Evolutionary conservation across 148 eudicot genomes (phyloP), one percentile per base, ranked within the genome.

Genomic region (Mesembryanthemum crystallinum): DNA sequence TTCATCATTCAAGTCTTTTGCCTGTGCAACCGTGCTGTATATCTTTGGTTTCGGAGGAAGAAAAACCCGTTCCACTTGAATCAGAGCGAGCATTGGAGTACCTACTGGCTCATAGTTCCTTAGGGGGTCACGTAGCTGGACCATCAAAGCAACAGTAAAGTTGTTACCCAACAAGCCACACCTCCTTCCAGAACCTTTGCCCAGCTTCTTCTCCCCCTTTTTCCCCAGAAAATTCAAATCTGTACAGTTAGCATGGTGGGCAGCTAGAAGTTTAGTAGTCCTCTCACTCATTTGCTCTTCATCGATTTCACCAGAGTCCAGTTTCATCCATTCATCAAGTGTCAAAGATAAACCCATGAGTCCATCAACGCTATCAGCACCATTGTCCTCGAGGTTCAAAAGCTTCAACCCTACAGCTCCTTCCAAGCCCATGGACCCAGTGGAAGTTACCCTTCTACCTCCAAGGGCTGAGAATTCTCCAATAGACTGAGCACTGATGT

Each of bases 391-490:
- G 49, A 89, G 71, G 71, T 86, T 89, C 76, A 96, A 77, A 69
- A 96, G 84, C 73, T 96, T 89, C 82, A 96, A 80, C 45, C 99
- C 99, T 73, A 92, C 94, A 69, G 97, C 89, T 73, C 99, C 99
- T 66, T 96, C 94, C 80, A 92, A 80, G 42, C 94, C 96, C 28
- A 88, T 65, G 24, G 88, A 86, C 15, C 78, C 87, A 64, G 79
- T 78, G 32, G 85, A 24, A 71, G 61, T 82, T 13, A 60, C 77
- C 32, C 51, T 82, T 84, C 85, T 89, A 70, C 97, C 88, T 83
- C 86, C 77, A 61, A 86, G 74, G 55, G 89, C 89, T 15, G 96
- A 88, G 49, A 86, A 77, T 74, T 88, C 89, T 45, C 89, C 87
- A 30, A 87, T 76, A 43, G 88, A 70, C 43, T 89, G 85, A 37